Base-by-base conservation (phyloP, 805 yeast species). In the Pichia thaimueangensis region DNA sequence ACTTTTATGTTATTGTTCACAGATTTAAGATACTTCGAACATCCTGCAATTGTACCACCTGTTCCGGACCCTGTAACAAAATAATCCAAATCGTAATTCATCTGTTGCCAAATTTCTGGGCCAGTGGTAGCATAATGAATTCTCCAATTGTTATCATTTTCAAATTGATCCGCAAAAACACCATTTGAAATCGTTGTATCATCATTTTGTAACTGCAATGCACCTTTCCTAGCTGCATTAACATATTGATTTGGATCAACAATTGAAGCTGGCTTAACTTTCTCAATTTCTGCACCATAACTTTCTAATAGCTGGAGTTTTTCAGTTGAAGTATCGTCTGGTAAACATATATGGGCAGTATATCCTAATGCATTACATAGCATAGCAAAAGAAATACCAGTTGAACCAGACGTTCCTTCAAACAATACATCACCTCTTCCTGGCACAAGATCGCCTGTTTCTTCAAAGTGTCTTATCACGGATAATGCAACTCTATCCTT, bases 381-480 rank as follows among this genome's bases (percentile, higher is more conserved):
- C 62, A 88, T 77, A 0, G 97, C 96, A 53, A 91, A 74, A 1
- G 96, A 86, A 11, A 93, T 93, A 3, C 98, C 98, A 0, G 98
- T 91, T 0, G 97, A 88, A 0, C 98, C 98, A 10, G 93, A 82
- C 0, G 98, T 93, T 7, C 98, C 98, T 65, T 91, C 98, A 60
- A 80, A 88, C 1, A 91, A 82, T 12, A 79, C 69, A 54, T 86
- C 93, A 1, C 85, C 87, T 40, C 70, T 63, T 33, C 75, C 59
- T 0, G 86, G 84, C 5, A 65, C 58, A 30, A 89, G 59, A 6
- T 67, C 56, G 0, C 93, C 93, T 35, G 54, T 38, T 5, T 51
- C 42, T 56, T 86, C 95, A 43, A 83, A 84, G 19, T 76, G 76
- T 43, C 76, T 67, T 15, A 91, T 82, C 35, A 91, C 82, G 4